Conservation (phyloP, 108 stramenopile genomes). For the Nannochloropsis oceanica region DNA sequence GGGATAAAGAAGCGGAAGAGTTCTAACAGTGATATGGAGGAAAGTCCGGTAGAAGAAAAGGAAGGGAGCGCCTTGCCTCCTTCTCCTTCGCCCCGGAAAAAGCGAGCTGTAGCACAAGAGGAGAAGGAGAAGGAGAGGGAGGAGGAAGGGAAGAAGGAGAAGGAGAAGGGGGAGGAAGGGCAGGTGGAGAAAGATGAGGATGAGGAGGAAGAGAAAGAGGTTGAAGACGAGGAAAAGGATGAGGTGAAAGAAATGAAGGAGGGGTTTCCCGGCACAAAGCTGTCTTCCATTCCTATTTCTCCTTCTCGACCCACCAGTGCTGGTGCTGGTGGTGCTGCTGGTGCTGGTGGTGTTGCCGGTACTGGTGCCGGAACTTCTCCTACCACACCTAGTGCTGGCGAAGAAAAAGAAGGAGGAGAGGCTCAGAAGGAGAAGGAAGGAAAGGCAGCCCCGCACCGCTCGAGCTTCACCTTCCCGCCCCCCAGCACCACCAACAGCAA, state of each 20-base stretch:
- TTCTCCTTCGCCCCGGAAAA: background rate
- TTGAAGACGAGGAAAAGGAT: background rate
- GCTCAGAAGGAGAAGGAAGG: too few species aligned
- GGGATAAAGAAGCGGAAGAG: background rate
- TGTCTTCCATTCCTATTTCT: too few species aligned
- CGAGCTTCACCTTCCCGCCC: background rate
- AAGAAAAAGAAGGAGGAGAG: too few species aligned
- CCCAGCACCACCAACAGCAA: background rate
- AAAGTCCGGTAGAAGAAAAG: background rate
- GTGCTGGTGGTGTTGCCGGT: too few species aligned
- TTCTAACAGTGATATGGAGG: background rate
- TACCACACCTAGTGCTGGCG: too few species aligned
- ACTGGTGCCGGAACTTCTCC: too few species aligned
- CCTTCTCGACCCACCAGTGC: too few species aligned
- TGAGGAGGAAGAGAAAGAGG: background rate
- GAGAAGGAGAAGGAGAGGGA: background rate
- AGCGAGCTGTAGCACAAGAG: background rate
- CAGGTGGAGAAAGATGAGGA: background rate
- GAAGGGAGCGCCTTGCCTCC: background rate
- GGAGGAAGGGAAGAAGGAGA: background rate
- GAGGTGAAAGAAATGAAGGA: background rate
- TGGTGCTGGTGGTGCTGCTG: too few species aligned
- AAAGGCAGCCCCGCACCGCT: too few species aligned
- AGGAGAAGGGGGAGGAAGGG: background rate
- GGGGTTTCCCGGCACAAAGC: too few species aligned